Base-by-base conservation (phyloP, 495 filamentous ascomycete species). In the Penicillium paxilli region DNA sequence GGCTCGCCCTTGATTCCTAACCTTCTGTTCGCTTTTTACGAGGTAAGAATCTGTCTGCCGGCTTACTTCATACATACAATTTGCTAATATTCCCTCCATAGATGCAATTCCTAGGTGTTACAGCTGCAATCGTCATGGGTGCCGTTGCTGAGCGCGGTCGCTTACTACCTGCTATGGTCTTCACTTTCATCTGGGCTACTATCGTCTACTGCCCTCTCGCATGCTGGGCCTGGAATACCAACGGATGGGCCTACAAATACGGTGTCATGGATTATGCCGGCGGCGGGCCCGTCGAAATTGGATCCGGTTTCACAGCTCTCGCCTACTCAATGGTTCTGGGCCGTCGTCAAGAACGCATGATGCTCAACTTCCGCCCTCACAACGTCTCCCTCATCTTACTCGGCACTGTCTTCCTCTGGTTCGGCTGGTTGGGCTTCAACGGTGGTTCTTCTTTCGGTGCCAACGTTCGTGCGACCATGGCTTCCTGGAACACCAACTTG, bases 391-490 rank as follows among this genome's bases (percentile, higher is more conserved):
- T 98, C 60, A 98, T 98, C 70, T 89, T 93, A 8, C 87, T 98
- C 60, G 94, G 94, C 44, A 98, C 94, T 8, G 83, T 95, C 50
- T 83, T 98, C 67, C 88, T 98, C 44, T 98, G 93, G 93, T 96
- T 98, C 67, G 94, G 94, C 63, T 98, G 95, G 94, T 79, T 98
- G 55, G 95, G 92, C 35, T 98, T 98, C 83, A 98, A 98, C 79
- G 94, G 94, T 61, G 94, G 94, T 42, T 97, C 93, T 7, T 73
- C 94, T n/a, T 96, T 97, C 62, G 94, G 95, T 63, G 89, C 95
- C 51, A 98, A 98, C 76, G 79, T 98, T 42, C 89, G 95, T 54
- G 95, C 95, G 20, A 83, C 87, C 47, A 94, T 97, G 87, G 92
- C 94, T 28, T 97, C 91, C 83, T 96, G 92, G 90, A 97, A 97